Evolutionary conservation across 106 monocot species (phyloP), one percentile per base, ranked within the genome.

Genomic region (Acorus calamus): DNA sequence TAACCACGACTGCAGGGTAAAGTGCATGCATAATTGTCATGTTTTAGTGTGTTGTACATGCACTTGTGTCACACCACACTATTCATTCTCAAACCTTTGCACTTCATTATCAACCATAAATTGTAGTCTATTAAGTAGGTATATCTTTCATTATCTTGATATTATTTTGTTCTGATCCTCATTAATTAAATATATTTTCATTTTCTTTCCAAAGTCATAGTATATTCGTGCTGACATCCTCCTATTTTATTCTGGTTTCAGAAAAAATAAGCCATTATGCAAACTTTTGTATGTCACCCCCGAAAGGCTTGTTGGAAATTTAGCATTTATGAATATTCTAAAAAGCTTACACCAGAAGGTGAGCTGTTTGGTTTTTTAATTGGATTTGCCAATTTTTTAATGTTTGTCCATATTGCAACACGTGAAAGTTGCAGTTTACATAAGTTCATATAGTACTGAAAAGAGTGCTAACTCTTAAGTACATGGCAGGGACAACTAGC

Each of bases 241-340:
- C 2, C 60, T 55, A 28, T 43, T 4, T 47, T 61, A 44, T 41
- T 55, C 8, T 76, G 8, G 60, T 68, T 60, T 12, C 87, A 96
- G 96, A 65, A 82, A 87, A 69, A 63, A 59, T 8, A 83, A 64
- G 28, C 87, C 96, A 50, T 87, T 85, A 44, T 96, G 87, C 80
- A 96, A 96, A 66, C 82, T 96, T 50, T 71, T 96, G 53, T 96
- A 96, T 79, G 85, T 87, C 52, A 91, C 96, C 68, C 96, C 96
- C 56, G 90, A 96, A 79, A 84, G 90, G 77, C 67, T 91, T 60
- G 90, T 74, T 65, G 90, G 90, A 61, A 85, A 84, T 49, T 4
- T 49, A 8, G 74, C 78, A 52, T 96, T 91, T 70, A 51, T 82
- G 63, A 82, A 83, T 60, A 77, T 78, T 14, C 55, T 96, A 54